Base-by-base conservation (phyloP, 140 eudicot genomes). In the Bidens hawaiensis region DNA sequence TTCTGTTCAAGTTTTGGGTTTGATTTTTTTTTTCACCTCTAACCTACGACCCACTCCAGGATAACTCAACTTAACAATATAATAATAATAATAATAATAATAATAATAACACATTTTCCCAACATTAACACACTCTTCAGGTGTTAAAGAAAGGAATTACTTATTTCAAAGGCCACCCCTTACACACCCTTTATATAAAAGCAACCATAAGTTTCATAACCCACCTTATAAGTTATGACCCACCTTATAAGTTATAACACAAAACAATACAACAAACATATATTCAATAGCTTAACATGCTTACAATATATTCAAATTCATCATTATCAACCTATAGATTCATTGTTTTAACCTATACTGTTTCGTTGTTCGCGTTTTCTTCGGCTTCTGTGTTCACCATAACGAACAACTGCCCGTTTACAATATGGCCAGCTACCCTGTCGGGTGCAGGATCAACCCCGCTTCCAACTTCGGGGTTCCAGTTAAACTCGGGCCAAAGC, bases 361-460 rank as follows among this genome's bases (percentile, higher is more conserved):
- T 40, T 16, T 24, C 33, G 14, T 57, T 74, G 13, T 16, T 75
- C 4, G 25, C 48, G 9, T 38, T 53, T 56, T 78, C 81, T n/a
- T 63, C 83, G 16, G 72, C 84, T 17, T 34, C 78, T 74, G 59
- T 81, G 7, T 91, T 91, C 62, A 86, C 84, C 59, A 53, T 87
- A 46, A 64, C 77, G 6, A 87, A 91, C 76, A 76, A 81, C 70
- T 91, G 98, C 59, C 95, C 98, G 2, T 80, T 65, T 70, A 91
- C 98, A 5, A 91, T 91, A 80, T 91, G 96, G 96, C 98, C 98
- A 0, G 96, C 93, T 1, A 85, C 95, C 3, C 81, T 91, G 41
- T 77, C 95, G 21, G 95, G 97, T 43, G 61, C 94, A n/a, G 95
- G 89, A 12, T 75, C 95, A 0, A 88, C 98, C 15, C 89, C 76